phyloP scores from a whole-genome alignment of 495 filamentous ascomycete species.

The Pyronema omphalodes region DNA sequence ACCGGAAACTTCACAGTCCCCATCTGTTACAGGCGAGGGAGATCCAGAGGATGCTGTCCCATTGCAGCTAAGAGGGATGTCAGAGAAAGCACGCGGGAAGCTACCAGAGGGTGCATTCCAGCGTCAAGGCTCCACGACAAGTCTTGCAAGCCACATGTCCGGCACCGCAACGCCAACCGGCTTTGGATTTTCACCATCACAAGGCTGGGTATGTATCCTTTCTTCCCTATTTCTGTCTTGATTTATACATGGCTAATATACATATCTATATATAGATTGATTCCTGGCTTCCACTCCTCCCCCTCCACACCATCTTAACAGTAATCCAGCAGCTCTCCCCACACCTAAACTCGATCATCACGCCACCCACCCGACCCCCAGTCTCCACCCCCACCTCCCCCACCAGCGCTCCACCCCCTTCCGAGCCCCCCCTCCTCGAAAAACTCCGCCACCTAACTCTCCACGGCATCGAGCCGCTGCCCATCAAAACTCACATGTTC shows the following conservation, averaged over 20 bases:
- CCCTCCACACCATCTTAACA: slow-evolving; percentile 75
- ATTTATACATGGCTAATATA: background rate
- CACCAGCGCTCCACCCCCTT: background rate
- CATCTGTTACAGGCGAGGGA: slow-evolving; percentile 41
- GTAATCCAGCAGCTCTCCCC: slow-evolving; percentile 46
- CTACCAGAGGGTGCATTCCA: slow-evolving; percentile 92
- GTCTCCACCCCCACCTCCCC: background rate
- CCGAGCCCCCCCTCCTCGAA: slow-evolving; percentile 13
- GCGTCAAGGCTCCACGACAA: slow-evolving; percentile 78
- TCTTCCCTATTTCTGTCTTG: background rate
- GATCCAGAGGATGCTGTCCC: slow-evolving; percentile 65
- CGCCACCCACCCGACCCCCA: background rate
- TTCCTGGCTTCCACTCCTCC: slow-evolving; percentile 79
- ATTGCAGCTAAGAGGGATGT: slow-evolving; percentile 86
- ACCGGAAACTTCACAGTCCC: slow-evolving; percentile 5
- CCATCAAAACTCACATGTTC: slow-evolving; percentile 69
- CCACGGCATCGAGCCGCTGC: slow-evolving; percentile 52
- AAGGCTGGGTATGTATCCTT: slow-evolving; percentile 41
- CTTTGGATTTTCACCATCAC: slow-evolving; percentile 52
- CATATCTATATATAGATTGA: slow-evolving; percentile 51
- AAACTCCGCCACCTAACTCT: slow-evolving; percentile 29
- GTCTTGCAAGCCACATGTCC: slow-evolving; percentile 43
- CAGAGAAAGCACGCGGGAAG: slow-evolving; percentile 91
- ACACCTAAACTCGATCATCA: background rate
- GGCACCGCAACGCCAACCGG: background rate